phyloP scores from a whole-genome alignment of 1,139 yeast genomes.

The Geotrichum siamense region DNA sequence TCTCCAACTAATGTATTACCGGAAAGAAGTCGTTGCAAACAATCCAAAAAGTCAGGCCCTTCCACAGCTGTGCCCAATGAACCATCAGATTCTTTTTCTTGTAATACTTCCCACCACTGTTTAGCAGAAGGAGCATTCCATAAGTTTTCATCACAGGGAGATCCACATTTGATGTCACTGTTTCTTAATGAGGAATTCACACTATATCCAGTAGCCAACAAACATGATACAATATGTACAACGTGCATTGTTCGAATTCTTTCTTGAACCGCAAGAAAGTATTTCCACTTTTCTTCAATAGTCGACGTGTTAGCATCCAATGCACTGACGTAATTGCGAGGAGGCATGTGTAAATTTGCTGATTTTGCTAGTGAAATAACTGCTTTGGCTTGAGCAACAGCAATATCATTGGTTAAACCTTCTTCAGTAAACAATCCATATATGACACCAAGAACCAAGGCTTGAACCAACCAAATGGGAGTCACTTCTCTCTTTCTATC shows the following conservation, averaged over 20 bases:
- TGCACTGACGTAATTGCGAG: conserved; percentile 33
- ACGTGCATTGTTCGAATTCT: conserved; percentile 81
- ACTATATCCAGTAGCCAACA: conserved; percentile 65
- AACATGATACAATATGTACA: conserved; percentile 62
- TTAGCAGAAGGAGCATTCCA: conserved; percentile 56
- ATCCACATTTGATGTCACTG: conserved; percentile 64
- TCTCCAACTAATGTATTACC: conserved; percentile 31
- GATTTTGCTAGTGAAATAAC: conserved; percentile 72
- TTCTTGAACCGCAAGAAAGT: conserved; percentile 73
- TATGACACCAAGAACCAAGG: conserved; percentile 71
- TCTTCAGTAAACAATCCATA: conserved; percentile 80
- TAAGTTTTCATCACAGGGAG: conserved; percentile 63
- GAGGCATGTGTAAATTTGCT: conserved; percentile 65
- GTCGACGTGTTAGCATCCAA: conserved; percentile 34
- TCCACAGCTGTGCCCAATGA: conserved; percentile 25
- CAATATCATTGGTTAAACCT: conserved; percentile 59
- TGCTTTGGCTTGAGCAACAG: conserved; percentile 68
- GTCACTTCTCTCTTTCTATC: conserved; percentile 40
- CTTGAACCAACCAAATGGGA: conserved; percentile 85
- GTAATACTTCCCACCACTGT: conserved; percentile 48
- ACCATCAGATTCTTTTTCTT: conserved; percentile 27
- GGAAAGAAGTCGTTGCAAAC: conserved; percentile 25
- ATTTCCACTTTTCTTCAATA: conserved; percentile 54
- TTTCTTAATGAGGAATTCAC: conserved; percentile 49
- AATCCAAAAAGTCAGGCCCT: conserved; percentile 27